Conservation (phyloP, 495 filamentous ascomycete genomes). For the Jackrogersella multiformis region DNA sequence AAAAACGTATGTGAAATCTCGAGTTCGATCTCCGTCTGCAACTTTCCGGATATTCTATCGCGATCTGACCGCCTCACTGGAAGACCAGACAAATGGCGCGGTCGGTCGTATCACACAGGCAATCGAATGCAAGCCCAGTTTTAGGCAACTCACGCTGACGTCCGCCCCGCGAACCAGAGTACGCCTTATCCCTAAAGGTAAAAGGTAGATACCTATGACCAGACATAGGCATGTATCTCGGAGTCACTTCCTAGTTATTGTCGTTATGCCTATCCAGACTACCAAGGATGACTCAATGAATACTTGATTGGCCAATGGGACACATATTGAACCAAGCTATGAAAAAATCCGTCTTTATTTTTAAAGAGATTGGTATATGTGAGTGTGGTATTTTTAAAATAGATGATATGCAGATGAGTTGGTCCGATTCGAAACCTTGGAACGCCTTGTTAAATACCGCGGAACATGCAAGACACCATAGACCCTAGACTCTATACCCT, state of each 20-base stretch:
- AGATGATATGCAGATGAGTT: slow-evolving; percentile 32
- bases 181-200: slow-evolving; percentile 16
- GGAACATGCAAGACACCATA: slow-evolving; percentile 15
- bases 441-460: slow-evolving; percentile 18
- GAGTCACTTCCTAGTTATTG: slow-evolving; percentile 33
- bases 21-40: slow-evolving; percentile 13
- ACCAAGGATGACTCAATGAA: slow-evolving; percentile 32
- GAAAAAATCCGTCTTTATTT: slow-evolving; percentile 18
- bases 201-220: slow-evolving; percentile 4
- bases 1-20: slow-evolving; percentile 17
- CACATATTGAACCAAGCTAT: background rate
- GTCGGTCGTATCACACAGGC: background rate
- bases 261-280: slow-evolving; percentile 11
- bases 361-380: slow-evolving; percentile 23
- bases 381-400: slow-evolving; percentile 18
- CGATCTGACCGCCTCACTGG: slow-evolving; percentile 27
- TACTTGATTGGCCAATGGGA: slow-evolving; percentile 36
- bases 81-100: background rate
- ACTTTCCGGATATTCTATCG: slow-evolving; percentile 22
- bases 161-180: slow-evolving; percentile 11
- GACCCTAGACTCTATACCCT: too few relatives aligned
- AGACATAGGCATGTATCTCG: slow-evolving; percentile 26
- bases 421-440: slow-evolving; percentile 31
- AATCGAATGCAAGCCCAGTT: slow-evolving; percentile 19
- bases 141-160: slow-evolving; percentile 17